phyloP scores from a whole-genome alignment of 139 green algal species.

The Chlamydomonas applanata region DNA sequence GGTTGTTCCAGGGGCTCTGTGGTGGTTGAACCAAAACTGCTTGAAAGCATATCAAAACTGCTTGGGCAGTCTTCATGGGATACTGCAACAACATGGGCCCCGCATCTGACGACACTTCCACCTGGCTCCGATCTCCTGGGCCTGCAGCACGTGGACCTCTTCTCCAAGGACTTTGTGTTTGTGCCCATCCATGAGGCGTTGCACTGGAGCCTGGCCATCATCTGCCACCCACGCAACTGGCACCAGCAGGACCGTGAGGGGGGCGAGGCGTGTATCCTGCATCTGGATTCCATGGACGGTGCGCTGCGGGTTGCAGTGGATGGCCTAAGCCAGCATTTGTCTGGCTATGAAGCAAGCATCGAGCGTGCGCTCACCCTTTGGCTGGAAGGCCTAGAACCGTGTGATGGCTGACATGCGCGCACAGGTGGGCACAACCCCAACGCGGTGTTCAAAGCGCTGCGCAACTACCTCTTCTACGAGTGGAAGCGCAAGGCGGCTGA shows the following conservation, averaged over 20 bases:
- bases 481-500: slow-evolving; percentile 31
- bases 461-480: slow-evolving; percentile 62
- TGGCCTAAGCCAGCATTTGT: no score
- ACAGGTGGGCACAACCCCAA: slow-evolving; percentile 50
- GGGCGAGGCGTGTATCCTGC: slow-evolving; percentile 47
- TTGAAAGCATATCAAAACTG: no score
- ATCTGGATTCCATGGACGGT: slow-evolving; percentile 76
- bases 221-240: slow-evolving; percentile 68
- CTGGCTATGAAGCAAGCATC: no score
- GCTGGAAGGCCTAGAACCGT: no score
- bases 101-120: no score
- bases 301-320: slow-evolving; percentile 3
- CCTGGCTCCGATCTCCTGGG: not conserved
- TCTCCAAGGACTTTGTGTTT: slow-evolving; percentile 86
- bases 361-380: no score
- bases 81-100: no score
- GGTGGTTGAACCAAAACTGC: no score
- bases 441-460: slow-evolving; percentile 42
- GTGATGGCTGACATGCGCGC: no score
- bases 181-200: slow-evolving; percentile 84
- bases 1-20: no score
- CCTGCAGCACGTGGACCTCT: slow-evolving; percentile 71
- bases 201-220: slow-evolving; percentile 88
- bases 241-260: not conserved
- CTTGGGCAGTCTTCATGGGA: no score